Percentiles rank a stretch among this genome's conserved stretches.
Evolutionary conservation across 2,329 filamentous ascomycete genomes (phyloP).

Genomic region (Xylaria sp.): DNA sequence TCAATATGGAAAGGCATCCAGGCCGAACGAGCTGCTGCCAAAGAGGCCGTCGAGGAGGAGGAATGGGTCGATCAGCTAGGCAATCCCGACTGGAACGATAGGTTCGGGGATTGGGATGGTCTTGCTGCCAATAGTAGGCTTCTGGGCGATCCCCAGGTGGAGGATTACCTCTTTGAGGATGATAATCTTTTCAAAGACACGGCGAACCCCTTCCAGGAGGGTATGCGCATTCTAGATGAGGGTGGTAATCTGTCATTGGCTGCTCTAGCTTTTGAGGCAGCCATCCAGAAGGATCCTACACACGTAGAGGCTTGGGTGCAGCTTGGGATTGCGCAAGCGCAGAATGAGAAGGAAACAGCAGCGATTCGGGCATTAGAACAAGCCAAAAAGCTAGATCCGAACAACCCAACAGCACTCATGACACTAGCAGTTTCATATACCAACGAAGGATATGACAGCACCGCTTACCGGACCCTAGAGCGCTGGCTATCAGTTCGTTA

Average conservation of each 20-base stretch:
- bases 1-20: slow-evolving; percentile 87
- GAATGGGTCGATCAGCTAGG: slow-evolving; percentile 75
- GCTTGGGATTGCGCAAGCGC: slow-evolving; percentile 90
- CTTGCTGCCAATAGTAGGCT: slow-evolving; percentile 57
- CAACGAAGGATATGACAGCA: slow-evolving; percentile 98
- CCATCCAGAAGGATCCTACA: slow-evolving; percentile 86
- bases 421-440: slow-evolving; percentile 96
- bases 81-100: slow-evolving; percentile 80
- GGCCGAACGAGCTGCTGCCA: slow-evolving; percentile 76
- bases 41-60: slow-evolving; percentile 73
- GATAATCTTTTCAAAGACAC: slow-evolving; percentile 89
- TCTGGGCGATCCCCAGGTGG: slow-evolving; percentile 78
- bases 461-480: slow-evolving; percentile 94
- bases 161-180: slow-evolving; percentile 93
- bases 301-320: slow-evolving; percentile 95
- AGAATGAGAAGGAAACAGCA: slow-evolving; percentile 98
- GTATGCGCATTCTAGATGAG: slow-evolving; percentile 90
- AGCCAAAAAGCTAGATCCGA: slow-evolving; percentile 86
- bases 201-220: slow-evolving; percentile 89
- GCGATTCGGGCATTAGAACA: slow-evolving; percentile 94
- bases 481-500: slow-evolving; percentile 98
- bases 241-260: slow-evolving; percentile 95
- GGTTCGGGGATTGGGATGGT: slow-evolving; percentile 70
- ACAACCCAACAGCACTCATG: slow-evolving; percentile 91
- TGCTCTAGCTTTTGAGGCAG: slow-evolving; percentile 93